A percentile compares a stretch with the other conserved stretches of the same genome.
Conservation (phyloP, 495 filamentous ascomycete genomes). For the Geopyxis carbonaria region DNA sequence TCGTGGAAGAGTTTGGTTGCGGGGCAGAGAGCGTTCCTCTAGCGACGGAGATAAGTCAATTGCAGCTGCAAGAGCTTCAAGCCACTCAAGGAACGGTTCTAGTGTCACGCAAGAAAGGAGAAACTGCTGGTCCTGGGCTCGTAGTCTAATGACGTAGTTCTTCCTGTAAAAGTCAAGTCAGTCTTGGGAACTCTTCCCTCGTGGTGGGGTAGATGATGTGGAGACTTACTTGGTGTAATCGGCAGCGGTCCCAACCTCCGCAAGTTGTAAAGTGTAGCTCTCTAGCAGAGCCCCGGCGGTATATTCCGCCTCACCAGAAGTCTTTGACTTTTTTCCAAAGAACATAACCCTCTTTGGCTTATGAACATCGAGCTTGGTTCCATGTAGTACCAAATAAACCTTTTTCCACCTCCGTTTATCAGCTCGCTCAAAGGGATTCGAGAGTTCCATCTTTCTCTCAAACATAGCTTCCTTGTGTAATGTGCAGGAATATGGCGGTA, state of each 20-base stretch:
- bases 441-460: constrained; percentile 40
- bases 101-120: constrained; percentile 38
- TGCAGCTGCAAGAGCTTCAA: constrained; percentile 36
- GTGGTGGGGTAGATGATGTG: constrained; percentile 12
- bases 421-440: constrained; percentile 33
- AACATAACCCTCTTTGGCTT: constrained; percentile 28
- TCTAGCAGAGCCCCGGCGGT: constrained; percentile 31
- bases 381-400: constrained; percentile 40
- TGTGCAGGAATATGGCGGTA: constrained; percentile 40
- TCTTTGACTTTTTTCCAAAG: constrained; percentile 5
- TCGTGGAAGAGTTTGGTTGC: constrained; percentile 36
- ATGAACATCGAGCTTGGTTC: constrained; percentile 43
- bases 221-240: constrained; percentile 42
- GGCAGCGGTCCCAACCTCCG: constrained; percentile 46
- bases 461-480: constrained; percentile 37
- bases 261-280: constrained; percentile 45
- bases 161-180: constrained; percentile 25
- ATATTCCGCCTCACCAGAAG: constrained; percentile 9
- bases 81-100: constrained; percentile 38
- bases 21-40: constrained; percentile 37
- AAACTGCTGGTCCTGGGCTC: constrained; percentile 48
- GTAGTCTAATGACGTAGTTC: constrained; percentile 42
- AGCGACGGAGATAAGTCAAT: constrained; percentile 37
- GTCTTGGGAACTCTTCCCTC: neutral
- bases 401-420: constrained; percentile 37